These are phyloP conservation scores for Asterochloris erici DNA, from an alignment of 139 green algal species.

Conservation along the genomic window DNA sequence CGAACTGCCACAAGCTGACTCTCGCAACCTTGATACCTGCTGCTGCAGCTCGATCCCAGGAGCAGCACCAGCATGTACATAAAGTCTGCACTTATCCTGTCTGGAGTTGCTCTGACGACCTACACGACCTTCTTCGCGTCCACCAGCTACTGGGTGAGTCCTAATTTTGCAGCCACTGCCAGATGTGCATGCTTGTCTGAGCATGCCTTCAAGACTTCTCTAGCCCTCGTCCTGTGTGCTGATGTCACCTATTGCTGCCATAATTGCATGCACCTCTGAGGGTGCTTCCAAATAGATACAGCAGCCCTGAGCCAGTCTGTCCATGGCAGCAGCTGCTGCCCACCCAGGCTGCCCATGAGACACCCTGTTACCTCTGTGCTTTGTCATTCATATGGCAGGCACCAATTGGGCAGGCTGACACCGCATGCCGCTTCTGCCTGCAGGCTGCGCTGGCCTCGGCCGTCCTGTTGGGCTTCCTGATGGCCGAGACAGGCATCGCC, in stretches of 20 bases:
- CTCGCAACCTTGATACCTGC: neutral
- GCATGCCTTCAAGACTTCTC: no score
- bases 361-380: no score
- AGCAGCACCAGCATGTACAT: conserved; percentile 51
- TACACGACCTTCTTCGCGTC: conserved; percentile 51
- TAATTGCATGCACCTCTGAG: no score
- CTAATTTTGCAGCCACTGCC: neutral
- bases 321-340: no score
- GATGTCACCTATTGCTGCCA: no score
- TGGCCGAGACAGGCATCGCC: conserved; percentile 61
- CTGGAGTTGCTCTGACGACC: conserved; percentile 25
- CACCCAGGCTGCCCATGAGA: no score
- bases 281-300: no score
- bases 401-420: neutral
- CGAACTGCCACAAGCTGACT: neutral
- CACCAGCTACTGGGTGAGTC: conserved; percentile 29
- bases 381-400: no score
- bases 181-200: neutral
- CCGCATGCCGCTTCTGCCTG: neutral
- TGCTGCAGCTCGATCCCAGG: conserved; percentile 49
- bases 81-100: conserved; percentile 54
- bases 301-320: no score
- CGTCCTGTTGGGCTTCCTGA: conserved; percentile 42
- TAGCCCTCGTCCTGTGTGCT: no score
- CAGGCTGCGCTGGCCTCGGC: conserved; percentile 37